Conservation (phyloP, 192 early-diverging fungal species). For the Spinellus fusiger region DNA sequence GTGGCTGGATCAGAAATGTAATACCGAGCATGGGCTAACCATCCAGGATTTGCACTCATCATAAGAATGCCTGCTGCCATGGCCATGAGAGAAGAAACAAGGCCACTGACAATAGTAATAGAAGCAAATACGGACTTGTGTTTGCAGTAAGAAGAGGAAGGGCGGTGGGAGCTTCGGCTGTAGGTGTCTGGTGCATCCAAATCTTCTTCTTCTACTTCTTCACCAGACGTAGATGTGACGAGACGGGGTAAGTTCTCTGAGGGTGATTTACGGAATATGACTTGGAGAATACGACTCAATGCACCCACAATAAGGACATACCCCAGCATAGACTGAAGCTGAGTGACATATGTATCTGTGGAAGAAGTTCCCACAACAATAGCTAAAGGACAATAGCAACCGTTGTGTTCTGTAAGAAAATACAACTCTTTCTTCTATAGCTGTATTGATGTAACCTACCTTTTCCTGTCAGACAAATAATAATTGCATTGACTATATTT, state of each 20-base stretch:
- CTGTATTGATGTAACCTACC: constrained; percentile 2
- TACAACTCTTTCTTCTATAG: background rate
- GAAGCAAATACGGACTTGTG: constrained; percentile 23
- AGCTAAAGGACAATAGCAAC: background rate
- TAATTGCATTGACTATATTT: constrained; percentile 34
- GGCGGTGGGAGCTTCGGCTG: background rate
- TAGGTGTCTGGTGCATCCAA: no score
- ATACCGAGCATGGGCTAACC: constrained; percentile 29
- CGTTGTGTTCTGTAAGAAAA: background rate
- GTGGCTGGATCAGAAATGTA: constrained; percentile 33
- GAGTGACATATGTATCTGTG: constrained; percentile 3
- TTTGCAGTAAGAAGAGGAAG: background rate
- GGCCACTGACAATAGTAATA: constrained; percentile 31
- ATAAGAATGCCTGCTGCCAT: constrained; percentile 35
- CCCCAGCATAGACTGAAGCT: constrained; percentile 7
- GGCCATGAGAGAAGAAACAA: constrained; percentile 27
- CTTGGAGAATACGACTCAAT: constrained; percentile 5
- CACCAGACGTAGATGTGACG: constrained; percentile 7
- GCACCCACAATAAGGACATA: constrained; percentile 12
- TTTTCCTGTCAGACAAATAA: constrained; percentile 36
- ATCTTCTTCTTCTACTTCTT: constrained; percentile 4
- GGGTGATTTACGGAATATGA: constrained; percentile 19
- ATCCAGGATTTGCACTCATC: constrained; percentile 33
- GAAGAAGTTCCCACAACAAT: background rate
- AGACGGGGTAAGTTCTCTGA: constrained; percentile 12